Evolutionary conservation across 1,284 basidiomycete species (phyloP), one percentile per base, ranked within the genome.

Genomic region (Boletus sp.): DNA sequence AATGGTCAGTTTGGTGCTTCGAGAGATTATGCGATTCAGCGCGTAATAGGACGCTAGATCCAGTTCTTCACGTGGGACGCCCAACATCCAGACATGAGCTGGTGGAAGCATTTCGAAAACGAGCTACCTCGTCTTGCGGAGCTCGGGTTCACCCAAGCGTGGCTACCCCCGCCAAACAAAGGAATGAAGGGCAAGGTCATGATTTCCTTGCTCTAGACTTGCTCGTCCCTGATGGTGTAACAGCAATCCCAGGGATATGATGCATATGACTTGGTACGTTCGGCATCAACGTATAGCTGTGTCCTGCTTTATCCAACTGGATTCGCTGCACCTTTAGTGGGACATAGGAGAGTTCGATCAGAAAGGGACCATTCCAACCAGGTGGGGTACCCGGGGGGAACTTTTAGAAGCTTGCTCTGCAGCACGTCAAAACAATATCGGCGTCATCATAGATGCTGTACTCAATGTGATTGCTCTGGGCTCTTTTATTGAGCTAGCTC

Each of bases 281-380:
- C 8, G 20, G 3, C 12, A 29, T 8, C n/a, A 39, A 20, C 49
- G 17, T 35, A 20, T 38, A 8, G 8, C 25, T 16, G 16, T 1
- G 23, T 43, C 6, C 23, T 2, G 12, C 13, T 37, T 47, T 36
- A 34, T 43, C n/a, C 23, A n/a, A 12, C 32, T 32, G 32, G 38
- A 20, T 33, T 25, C 14, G 23, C 20, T 45, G 22, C 40, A 27
- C 41, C 19, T 14, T 22, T 50, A 91, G 79, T 93, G 88, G 88
- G 91, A 94, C 64, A 71, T 97, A 9, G 94, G 94, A 40, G 94
- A 97, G 72, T 97, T 96, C 57, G 71, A 91, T 44, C 88, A 91
- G 66, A 94, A 92, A 66, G 88, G 87, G 10, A 71, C 78, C n/a
- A 69, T 80, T 43, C 67, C 74, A 8, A 97, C 94, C n/a, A 81